Base-by-base conservation (phyloP, 176 grass and related monocot genomes). In the Echinochloa phyllopogon region DNA sequence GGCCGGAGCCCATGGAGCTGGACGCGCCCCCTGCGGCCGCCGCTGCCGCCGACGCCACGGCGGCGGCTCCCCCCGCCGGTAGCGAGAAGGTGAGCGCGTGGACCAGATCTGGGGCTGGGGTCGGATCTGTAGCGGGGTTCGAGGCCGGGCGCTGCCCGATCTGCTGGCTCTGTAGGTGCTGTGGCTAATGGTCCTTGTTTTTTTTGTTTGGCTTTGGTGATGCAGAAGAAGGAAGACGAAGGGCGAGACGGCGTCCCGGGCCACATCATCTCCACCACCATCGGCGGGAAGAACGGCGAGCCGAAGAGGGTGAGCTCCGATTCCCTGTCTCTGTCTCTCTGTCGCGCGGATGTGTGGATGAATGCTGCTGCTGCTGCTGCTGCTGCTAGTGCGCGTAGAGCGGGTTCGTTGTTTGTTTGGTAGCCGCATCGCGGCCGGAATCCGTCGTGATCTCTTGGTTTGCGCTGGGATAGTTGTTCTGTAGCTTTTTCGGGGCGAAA, bases 221-320 rank as follows among this genome's bases (percentile, higher is more conserved):
- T 23, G 80, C 85, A 87, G 75, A 57, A 83, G 61, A 42, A 77
- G 44, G 84, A 85, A 47, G 86, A 80, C 38, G 87, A 87, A 45
- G 86, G 81, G 9, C 91, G 83, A n/a, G 91, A 96, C 53, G 86
- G 82, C 14, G 78, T 99, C 3, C 92, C 97, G 52, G 97, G 97
- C 48, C 94, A 99, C 76, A 96, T 99, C 73, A 99, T 99, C 84
- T 96, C 97, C 83, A 99, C 94, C 42, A 96, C 97, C 69, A 99
- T 96, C 79, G 97, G 97, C 10, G 97, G 94, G 67, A 99, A 99
- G 79, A 96, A 99, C 91, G 97, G 97, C 75, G 97, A 99, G 83
- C 97, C 92, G 2, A 99, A 99, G 89, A 82, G 82, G 94, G 97
- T 99, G 85, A 89, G 77, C 79, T 52, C 10, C 20, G 36, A 42